Base-by-base conservation (phyloP, 495 filamentous ascomycete species). In the Daldinia concentrica region DNA sequence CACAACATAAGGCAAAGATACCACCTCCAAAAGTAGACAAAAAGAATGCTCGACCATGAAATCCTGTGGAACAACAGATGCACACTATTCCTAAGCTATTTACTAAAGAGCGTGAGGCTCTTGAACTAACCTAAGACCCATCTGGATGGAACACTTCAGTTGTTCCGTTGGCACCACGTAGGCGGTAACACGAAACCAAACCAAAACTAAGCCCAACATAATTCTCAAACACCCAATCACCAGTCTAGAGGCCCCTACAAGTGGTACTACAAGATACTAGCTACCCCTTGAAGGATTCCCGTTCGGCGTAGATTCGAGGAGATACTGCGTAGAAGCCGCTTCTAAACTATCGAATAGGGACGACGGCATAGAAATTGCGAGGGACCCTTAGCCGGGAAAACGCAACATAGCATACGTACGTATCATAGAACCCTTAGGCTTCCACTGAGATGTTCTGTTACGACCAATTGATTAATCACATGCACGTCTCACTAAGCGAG, bases 91-190 rank as follows among this genome's bases (percentile, higher is more conserved):
- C 37, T 58, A 26, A 45, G 58, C 26, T 58, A 58, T 69, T 50
- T 58, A 61, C 62, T 41, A 32, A 56, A 27, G 62, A 19, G 52
- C 50, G 66, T 73, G 71, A 73, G 71, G 71, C 71, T 73, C 71
- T 73, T 69, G 27, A 54, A 41, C 58, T 58, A 51, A 48, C 65
- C 26, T 48, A n/a, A 54, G 66, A 63, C 66, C 71, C 66, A 69
- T 66, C 58, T 59, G 62, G 22, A 73, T 69, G 71, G 71, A 52
- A 69, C 71, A 59, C 24, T 63, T 55, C 56, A 56, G 62, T 66
- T 51, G 62, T 54, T 57, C 66, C 58, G 66, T 69, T 73, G 71
- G 71, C 71, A 73, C 71, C 71, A 73, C 66, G 71, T 69, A 73
- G 66, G 48, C 19, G 62, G 71, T 73, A 58, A 19, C 36, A 66